Evolutionary conservation across 495 filamentous ascomycete genomes (phyloP), one percentile per base, ranked within the genome.

Genomic region (Xanthoparmelia taractica): DNA sequence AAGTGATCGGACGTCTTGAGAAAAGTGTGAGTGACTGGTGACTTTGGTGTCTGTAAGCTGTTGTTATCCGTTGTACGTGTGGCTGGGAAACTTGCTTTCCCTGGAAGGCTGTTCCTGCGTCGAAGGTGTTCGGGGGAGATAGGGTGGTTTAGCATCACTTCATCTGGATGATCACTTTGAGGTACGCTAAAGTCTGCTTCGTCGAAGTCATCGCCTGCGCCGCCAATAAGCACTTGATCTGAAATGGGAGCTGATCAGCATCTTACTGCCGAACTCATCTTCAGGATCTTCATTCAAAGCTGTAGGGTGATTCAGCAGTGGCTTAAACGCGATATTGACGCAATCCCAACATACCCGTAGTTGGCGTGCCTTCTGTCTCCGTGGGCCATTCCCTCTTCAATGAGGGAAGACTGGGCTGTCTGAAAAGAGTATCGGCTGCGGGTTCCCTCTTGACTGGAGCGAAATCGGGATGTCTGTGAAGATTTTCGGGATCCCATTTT

Each of bases 381-480:
- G 34, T 33, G 31, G 54, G 55, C 55, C 56, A 63, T 58, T 76
- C 80, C 20, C 17, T 73, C 70, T 47, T 77, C 75, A 54, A 8
- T n/a, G 57, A 47, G 7, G 66, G 63, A 27, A 64, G 64, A 27
- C 60, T 47, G 13, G 41, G 37, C 54, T 58, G 36, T 31, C 41
- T 29, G 3, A 38, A 27, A 3, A 62, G 58, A 34, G 29, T 31
- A 15, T 33, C 38, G 6, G 71, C 69, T 45, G 64, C 62, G 8
- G 73, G 70, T 64, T 87, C 83, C 70, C 82, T 87, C 68, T 87
- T 87, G 13, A 77, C 65, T 2, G 84, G 82, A n/a, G 75, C 83
- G 73, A 78, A 92, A 67, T 91, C 85, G 10, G 84, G 79, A 73
- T 94, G 92, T 41, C 92, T 81, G 74, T 96, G 85, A 20, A 97